Evolutionary conservation across 805 yeast genomes (phyloP).

Genomic region (Sugiyamaella smithiae): DNA sequence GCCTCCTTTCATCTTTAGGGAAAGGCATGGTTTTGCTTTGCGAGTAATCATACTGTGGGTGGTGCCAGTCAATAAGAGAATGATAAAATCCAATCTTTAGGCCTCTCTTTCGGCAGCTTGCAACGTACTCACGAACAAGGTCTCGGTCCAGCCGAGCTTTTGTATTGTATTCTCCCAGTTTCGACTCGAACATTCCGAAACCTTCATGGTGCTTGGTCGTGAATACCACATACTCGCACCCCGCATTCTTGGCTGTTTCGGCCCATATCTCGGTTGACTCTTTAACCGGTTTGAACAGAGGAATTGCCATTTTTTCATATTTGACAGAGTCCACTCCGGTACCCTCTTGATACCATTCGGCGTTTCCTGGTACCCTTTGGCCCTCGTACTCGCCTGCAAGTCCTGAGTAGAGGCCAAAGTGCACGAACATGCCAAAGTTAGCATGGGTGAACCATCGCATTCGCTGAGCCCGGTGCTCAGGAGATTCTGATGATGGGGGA

Average conservation of each 20-base stretch:
- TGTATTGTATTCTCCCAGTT: constrained; percentile 12
- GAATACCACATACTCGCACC: constrained; percentile 20
- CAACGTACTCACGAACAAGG: constrained; percentile 13
- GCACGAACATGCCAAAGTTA: constrained; percentile 23
- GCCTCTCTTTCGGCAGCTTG: constrained; percentile 14
- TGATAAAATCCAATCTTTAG: constrained; percentile 19
- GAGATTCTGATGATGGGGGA: constrained; percentile 9
- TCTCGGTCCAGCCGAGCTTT: constrained; percentile 12
- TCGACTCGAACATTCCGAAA: constrained; percentile 18
- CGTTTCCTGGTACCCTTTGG: constrained; percentile 8
- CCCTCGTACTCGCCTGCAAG: constrained; percentile 22
- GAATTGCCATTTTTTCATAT: constrained; percentile 15
- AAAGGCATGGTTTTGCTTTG: constrained; percentile 12
- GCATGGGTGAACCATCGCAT: constrained; percentile 23
- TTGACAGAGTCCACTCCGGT: constrained; percentile 16
- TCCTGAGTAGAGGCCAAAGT: constrained; percentile 21
- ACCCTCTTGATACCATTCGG: constrained; percentile 20
- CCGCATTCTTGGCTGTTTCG: constrained; percentile 16
- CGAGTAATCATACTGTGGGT: constrained; percentile 19
- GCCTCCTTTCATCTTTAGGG: constrained; percentile 16
- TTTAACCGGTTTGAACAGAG: constrained; percentile 11
- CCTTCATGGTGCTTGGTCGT: constrained; percentile 25
- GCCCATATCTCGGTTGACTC: constrained; percentile 18
- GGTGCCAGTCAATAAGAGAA: constrained; percentile 23
- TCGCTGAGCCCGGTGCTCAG: constrained; percentile 7